Base-by-base conservation (phyloP, 345 rosid species). In the Geranium rotundifolium region DNA sequence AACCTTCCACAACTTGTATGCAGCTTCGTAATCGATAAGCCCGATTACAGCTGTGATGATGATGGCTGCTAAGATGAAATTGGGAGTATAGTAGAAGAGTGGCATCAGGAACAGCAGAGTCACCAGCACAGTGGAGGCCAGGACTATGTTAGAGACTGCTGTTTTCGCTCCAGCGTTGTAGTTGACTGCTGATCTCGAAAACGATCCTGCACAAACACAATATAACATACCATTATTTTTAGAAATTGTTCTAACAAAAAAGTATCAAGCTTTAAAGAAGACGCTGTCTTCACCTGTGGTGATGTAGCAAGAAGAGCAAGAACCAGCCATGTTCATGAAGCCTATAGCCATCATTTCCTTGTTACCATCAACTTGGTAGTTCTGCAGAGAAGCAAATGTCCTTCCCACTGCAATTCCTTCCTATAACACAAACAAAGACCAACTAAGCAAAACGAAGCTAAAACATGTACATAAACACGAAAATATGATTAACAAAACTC, bases 321-420 rank as follows among this genome's bases (percentile, higher is more conserved):
- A 79, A 39, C 80, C 83, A 10, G 61, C 68, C 29, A 66, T 19
- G 70, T 79, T 79, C 76, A 69, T 73, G 29, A 60, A 54, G 31
- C 83, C 83, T 57, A 79, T 71, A 17, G 83, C 80, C 30, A 79
- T 56, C 78, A 70, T 79, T 68, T 79, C 83, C 62, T 76, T 79
- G 71, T 79, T 79, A 0, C 80, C 83, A 66, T 79, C 80, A 29
- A 73, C 67, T 58, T 70, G 75, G 55, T 79, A 75, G 50, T 79
- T 73, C 13, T 73, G 62, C 52, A 79, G 27, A 13, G 73, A 37
- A 65, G 82, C 79, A 67, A 75, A 79, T 41, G 75, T 73, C 30
- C 80, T 73, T 15, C 78, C 72, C 5, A 76, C 79, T 1, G 83
- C 80, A 29, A 76, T 67, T 39, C 77, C 80, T 71, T 79, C 80